A percentile compares a stretch with the other conserved stretches of the same genome.
Evolutionary conservation across 768 basidiomycete species (phyloP).

Genomic region (Termitomyces sp.): DNA sequence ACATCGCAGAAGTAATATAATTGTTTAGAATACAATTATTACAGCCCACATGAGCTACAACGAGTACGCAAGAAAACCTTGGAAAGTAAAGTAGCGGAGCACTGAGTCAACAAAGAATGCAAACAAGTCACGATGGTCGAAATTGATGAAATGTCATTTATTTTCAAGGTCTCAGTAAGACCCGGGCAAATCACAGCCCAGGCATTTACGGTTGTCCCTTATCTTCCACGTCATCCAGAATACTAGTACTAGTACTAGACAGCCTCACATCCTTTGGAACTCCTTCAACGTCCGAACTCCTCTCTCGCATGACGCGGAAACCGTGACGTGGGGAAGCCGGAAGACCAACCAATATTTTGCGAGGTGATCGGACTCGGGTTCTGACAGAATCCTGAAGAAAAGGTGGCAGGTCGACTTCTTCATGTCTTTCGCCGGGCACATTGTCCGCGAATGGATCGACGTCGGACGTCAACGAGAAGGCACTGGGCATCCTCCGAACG

Average conservation of each 20-base stretch:
- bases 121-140: no score
- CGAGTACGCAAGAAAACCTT: no score
- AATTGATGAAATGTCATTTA: not conserved
- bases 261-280: not conserved
- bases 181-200: not conserved
- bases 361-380: conserved; percentile 5
- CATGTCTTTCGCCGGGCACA: not conserved
- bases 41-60: no score
- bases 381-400: conserved; percentile 2
- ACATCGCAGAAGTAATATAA: no score
- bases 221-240: not conserved
- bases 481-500: conserved; percentile 19
- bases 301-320: not conserved
- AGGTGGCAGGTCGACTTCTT: conserved; percentile 14
- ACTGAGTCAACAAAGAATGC: no score
- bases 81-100: no score
- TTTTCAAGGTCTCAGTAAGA: not conserved
- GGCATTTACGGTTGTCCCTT: not conserved
- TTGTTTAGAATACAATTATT: no score
- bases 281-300: not conserved
- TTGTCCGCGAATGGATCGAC: conserved; percentile 18
- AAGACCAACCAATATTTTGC: conserved; percentile 13
- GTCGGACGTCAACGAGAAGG: conserved; percentile 24
- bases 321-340: conserved; percentile 20
- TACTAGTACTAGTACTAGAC: not conserved